A percentile compares a stretch with the other conserved stretches of the same genome.
Conservation (phyloP, 2,329 filamentous ascomycete genomes). For the Aspergillus intermedius region DNA sequence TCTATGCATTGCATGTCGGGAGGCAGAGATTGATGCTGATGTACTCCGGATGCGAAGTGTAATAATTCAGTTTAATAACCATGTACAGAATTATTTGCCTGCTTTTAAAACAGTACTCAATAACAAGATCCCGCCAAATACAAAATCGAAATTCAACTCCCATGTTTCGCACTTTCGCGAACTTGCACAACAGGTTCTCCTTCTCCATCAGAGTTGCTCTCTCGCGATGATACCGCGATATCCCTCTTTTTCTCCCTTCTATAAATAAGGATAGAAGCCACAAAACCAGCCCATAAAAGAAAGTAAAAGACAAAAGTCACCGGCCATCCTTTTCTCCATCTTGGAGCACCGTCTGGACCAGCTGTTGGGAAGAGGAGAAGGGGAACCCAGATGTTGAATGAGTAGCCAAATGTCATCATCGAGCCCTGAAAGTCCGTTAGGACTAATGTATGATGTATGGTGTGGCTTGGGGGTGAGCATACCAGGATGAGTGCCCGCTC, state of each 20-base stretch:
- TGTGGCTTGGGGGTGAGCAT: neutral
- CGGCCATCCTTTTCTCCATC: slow-evolving; percentile 46
- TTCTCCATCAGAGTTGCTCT: slow-evolving; percentile 6
- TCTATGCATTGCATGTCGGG: no score
- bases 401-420: slow-evolving; percentile 45
- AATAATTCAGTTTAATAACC: neutral
- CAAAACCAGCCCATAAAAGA: slow-evolving; percentile 35
- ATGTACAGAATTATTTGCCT: neutral
- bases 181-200: neutral
- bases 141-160: neutral
- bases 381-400: slow-evolving; percentile 43
- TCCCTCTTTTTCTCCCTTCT: slow-evolving; percentile 9
- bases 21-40: no score
- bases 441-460: neutral
- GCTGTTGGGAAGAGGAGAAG: slow-evolving; percentile 40
- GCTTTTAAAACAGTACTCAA: neutral
- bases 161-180: neutral
- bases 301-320: slow-evolving; percentile 43
- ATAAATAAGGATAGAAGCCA: slow-evolving; percentile 15
- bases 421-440: slow-evolving; percentile 25
- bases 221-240: neutral
- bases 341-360: slow-evolving; percentile 37
- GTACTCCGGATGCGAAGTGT: no score
- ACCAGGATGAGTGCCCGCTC: slow-evolving; percentile 34
- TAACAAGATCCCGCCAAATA: neutral